phyloP scores from a whole-genome alignment of 176 grass and related monocot species.

The Panicum miliaceum region DNA sequence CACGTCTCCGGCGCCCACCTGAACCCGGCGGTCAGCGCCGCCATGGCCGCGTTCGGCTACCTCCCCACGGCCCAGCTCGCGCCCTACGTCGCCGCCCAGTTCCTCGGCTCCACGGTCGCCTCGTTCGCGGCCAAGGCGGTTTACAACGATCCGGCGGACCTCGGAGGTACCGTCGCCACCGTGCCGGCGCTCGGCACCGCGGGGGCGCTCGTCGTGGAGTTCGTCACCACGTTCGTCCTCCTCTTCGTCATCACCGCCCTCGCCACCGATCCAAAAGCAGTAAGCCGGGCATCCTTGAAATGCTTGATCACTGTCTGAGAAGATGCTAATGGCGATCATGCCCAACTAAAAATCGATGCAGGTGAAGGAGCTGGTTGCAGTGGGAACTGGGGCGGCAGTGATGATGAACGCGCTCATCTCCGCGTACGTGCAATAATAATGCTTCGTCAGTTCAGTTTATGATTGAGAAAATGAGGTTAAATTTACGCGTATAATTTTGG shows the following conservation, averaged over 20 bases:
- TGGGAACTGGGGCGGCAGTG: conserved; percentile 42
- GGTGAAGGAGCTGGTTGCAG: conserved; percentile 48
- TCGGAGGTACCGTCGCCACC: conserved; percentile 30
- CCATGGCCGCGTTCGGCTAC: conserved; percentile 53
- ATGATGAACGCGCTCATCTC: conserved; percentile 45
- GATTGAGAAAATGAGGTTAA: background rate
- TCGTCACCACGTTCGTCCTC: conserved; percentile 65
- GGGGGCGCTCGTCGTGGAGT: conserved; percentile 59
- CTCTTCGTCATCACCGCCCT: conserved; percentile 66
- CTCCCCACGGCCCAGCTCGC: conserved; percentile 53
- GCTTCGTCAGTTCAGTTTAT: background rate
- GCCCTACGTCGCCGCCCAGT: conserved; percentile 50
- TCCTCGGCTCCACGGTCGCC: conserved; percentile 47
- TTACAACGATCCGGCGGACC: conserved; percentile 31
- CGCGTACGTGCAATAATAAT: conserved; percentile 29
- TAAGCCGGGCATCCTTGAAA: background rate
- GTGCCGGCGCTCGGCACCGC: conserved; percentile 39
- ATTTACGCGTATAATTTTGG: background rate
- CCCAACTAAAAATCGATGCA: background rate
- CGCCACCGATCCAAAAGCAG: conserved; percentile 53
- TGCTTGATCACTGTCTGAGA: background rate
- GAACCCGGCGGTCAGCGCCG: conserved; percentile 62
- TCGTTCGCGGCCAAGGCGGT: conserved; percentile 57
- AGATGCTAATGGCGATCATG: background rate
- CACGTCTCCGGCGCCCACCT: conserved; percentile 66